Evolutionary conservation across 148 eudicot genomes (phyloP).

Genomic region (Vaccinium vitisidaea): DNA sequence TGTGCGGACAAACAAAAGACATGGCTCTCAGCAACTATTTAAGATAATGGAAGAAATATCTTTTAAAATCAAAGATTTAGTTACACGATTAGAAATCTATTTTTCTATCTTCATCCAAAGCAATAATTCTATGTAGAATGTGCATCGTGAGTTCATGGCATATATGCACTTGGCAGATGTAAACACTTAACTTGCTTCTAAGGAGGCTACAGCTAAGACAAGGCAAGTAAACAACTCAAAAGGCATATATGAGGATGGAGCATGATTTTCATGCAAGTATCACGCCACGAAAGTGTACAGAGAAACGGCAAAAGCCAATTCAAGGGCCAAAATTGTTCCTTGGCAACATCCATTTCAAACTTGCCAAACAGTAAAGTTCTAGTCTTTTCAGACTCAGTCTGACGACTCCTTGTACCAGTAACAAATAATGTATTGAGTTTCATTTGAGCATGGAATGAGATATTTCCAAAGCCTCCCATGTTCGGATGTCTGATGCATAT

Average conservation of each 20-base stretch:
- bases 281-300: neutral
- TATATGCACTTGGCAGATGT: neutral
- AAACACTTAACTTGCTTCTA: neutral
- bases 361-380: neutral
- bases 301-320: neutral
- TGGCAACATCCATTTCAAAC: neutral
- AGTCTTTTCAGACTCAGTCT: neutral
- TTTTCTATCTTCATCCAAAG: neutral
- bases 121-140: neutral
- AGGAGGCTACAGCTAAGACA: neutral
- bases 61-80: too few species aligned
- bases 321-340: neutral
- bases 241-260: neutral
- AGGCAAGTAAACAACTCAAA: neutral
- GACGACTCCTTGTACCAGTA: neutral
- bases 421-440: neutral
- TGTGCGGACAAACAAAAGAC: conserved; percentile 30
- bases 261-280: neutral
- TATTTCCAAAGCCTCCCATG: neutral
- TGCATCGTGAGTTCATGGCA: neutral
- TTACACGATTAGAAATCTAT: neutral
- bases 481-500: neutral
- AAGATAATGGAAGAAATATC: neutral
- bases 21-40: conserved; percentile 11
- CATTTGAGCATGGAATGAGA: neutral